A percentile compares a stretch with the other conserved stretches of the same genome.
Conservation (phyloP, 148 eudicot species). For the Arbutus unedo region DNA sequence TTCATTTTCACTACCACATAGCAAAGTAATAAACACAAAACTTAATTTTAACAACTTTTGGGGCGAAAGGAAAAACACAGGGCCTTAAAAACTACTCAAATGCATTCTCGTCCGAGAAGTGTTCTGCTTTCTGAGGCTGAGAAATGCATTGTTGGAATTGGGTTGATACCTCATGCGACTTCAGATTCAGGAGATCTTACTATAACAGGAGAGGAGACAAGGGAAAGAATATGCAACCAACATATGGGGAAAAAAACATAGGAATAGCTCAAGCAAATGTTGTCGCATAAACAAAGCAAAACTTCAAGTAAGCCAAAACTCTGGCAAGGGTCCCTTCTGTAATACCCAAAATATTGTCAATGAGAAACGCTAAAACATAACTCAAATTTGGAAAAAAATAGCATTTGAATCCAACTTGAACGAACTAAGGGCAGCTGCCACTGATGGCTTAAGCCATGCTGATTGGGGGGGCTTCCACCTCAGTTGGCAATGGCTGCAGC, state of each 20-base stretch:
- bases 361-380: background rate
- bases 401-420: constrained; percentile 3
- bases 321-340: background rate
- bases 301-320: background rate
- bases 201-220: too few relatives aligned
- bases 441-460: constrained; percentile 16
- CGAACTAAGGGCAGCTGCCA: background rate
- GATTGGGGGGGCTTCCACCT: constrained; percentile 32
- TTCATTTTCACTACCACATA: too few relatives aligned
- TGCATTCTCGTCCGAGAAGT: too few relatives aligned
- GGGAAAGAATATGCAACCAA: background rate
- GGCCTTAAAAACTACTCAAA: too few relatives aligned
- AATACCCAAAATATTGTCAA: background rate
- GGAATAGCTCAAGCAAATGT: background rate
- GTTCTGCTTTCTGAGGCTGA: too few relatives aligned
- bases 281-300: constrained; percentile 5
- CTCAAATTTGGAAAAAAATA: background rate
- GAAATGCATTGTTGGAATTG: too few relatives aligned
- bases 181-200: too few relatives aligned
- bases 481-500: constrained; percentile 23
- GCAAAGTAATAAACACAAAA: too few relatives aligned
- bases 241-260: background rate
- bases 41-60: too few relatives aligned
- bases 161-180: too few relatives aligned
- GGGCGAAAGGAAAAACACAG: too few relatives aligned